Evolutionary conservation across 495 filamentous ascomycete genomes (phyloP).

Genomic region (Durotheca rogersii): DNA sequence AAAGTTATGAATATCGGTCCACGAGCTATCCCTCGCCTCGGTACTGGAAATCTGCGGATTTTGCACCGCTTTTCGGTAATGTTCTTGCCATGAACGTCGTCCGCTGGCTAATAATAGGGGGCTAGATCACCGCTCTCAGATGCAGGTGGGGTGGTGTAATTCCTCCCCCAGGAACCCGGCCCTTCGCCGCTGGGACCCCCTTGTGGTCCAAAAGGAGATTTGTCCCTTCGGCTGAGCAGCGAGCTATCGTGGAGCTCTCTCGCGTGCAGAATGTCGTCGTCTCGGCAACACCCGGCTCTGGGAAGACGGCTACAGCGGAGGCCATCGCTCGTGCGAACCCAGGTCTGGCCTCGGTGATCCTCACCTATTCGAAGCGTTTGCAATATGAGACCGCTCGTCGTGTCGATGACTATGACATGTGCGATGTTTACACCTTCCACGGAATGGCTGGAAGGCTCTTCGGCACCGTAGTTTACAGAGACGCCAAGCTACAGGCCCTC

Average conservation of each 20-base stretch:
- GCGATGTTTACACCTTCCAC: not conserved
- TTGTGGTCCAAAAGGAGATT: not conserved
- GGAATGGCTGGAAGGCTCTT: not conserved
- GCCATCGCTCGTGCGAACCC: not conserved
- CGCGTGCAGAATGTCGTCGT: not conserved
- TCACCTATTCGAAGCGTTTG: not conserved
- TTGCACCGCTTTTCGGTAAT: too few species aligned
- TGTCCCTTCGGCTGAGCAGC: not conserved
- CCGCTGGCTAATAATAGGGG: too few species aligned
- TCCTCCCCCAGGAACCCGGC: not conserved
- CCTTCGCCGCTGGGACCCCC: not conserved
- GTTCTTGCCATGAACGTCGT: too few species aligned
- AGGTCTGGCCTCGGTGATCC: not conserved
- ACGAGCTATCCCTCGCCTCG: too few species aligned
- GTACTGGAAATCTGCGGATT: too few species aligned
- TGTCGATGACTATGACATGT: not conserved
- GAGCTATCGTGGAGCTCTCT: not conserved
- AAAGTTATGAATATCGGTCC: too few species aligned
- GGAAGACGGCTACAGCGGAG: not conserved
- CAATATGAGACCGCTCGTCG: not conserved
- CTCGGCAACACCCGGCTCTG: not conserved
- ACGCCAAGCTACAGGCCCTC: not conserved
- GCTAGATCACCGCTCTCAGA: too few species aligned
- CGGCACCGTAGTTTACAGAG: not conserved
- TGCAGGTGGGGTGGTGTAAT: too few species aligned